Conservation (phyloP, 2,329 filamentous ascomycete species). For the Rhexocercosporidium sp. region DNA sequence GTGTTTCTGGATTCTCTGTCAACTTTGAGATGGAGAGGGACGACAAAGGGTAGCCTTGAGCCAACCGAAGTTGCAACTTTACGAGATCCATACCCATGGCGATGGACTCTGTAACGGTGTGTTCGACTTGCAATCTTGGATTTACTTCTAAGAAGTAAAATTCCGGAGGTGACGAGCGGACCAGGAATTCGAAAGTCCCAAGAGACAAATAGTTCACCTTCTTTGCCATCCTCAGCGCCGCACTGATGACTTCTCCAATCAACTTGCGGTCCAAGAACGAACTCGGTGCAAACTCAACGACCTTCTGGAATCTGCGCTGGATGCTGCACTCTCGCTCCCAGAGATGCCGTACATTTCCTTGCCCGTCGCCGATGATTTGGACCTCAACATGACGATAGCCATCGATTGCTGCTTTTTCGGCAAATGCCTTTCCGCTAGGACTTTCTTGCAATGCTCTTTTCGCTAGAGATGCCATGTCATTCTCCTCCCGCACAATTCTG, state of each 20-base stretch:
- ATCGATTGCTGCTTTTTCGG: constrained; percentile 61
- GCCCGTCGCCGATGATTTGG: constrained; percentile 55
- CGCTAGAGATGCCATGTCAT: constrained; percentile 58
- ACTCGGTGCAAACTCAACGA: constrained; percentile 67
- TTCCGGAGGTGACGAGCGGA: constrained; percentile 53
- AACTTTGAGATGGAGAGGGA: constrained; percentile 42
- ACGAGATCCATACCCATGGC: constrained; percentile 40
- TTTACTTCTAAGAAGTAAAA: constrained; percentile 46
- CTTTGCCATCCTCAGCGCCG: constrained; percentile 59
- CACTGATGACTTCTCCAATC: constrained; percentile 43
- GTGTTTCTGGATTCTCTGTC: constrained; percentile 42
- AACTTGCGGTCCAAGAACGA: constrained; percentile 59
- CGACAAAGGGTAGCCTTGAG: constrained; percentile 41
- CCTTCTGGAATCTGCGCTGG: constrained; percentile 57
- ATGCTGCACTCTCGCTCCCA: constrained; percentile 58
- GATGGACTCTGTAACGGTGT: constrained; percentile 47
- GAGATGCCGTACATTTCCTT: constrained; percentile 51
- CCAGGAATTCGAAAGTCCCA: constrained; percentile 69
- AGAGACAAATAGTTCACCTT: constrained; percentile 61
- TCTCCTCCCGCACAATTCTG: constrained; percentile 55
- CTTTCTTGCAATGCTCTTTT: constrained; percentile 65
- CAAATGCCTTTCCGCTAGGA: constrained; percentile 62
- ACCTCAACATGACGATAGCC: constrained; percentile 61
- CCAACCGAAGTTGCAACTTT: constrained; percentile 44
- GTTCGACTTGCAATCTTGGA: constrained; percentile 40